A percentile compares a stretch with the other conserved stretches of the same genome.
These are phyloP conservation scores for Chlorella sp. DNA, from an alignment of 139 green algal genomes.

Conservation along the genomic window DNA sequence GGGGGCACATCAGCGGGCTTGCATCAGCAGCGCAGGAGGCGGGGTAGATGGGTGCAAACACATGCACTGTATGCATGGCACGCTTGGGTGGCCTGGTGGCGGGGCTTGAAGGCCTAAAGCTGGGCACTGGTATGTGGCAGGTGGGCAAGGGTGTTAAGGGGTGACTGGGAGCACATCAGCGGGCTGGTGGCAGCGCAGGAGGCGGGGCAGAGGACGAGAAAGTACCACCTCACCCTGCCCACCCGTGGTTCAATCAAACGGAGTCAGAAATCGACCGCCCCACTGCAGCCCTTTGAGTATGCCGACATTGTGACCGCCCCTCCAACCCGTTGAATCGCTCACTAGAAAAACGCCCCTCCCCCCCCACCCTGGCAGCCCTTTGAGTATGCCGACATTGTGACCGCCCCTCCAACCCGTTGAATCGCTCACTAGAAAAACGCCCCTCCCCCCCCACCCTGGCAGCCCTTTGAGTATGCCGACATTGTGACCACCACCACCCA, in stretches of 20 bases:
- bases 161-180: no score
- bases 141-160: no score
- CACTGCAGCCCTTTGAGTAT: slow-evolving; percentile 80
- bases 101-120: no score
- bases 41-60: slow-evolving; percentile 31
- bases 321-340: neutral
- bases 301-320: slow-evolving; percentile 88
- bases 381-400: slow-evolving; percentile 84
- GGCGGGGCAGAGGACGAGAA: no score
- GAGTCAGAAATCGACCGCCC: no score
- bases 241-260: no score
- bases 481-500: slow-evolving; percentile 94
- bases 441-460: neutral
- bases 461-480: slow-evolving; percentile 87
- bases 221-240: no score
- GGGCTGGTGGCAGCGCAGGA: no score
- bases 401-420: slow-evolving; percentile 60
- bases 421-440: neutral
- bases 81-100: neutral
- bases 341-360: neutral
- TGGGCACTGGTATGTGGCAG: no score
- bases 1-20: slow-evolving; percentile 87
- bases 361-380: slow-evolving; percentile 79
- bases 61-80: no score
- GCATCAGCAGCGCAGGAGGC: slow-evolving; percentile 71